Conservation (phyloP, 192 early-diverging fungal species). For the Backusella luteola region DNA sequence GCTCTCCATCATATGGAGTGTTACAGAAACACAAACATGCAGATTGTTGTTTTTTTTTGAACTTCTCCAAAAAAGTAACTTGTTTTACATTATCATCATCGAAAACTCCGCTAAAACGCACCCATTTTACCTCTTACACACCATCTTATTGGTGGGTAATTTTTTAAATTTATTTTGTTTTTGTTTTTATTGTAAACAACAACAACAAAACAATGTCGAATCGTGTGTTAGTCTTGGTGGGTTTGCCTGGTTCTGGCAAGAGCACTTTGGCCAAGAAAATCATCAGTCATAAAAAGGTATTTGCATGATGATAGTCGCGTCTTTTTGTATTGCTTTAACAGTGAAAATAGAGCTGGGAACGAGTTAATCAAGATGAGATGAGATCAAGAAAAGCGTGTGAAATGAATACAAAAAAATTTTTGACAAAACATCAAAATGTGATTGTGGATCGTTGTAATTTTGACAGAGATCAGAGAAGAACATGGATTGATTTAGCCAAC, state of each 20-base stretch:
- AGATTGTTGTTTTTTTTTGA: neutral
- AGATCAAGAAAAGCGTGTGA: constrained; percentile 67
- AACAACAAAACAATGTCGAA: neutral
- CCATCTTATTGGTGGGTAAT: constrained; percentile 6
- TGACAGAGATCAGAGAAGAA: constrained; percentile 68
- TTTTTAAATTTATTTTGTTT: constrained; percentile 1
- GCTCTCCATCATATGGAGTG: neutral
- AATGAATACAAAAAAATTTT: constrained; percentile 30
- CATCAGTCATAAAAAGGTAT: constrained; percentile 32
- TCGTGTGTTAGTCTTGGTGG: constrained; percentile 63
- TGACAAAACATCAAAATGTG: constrained; percentile 59
- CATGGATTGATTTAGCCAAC: constrained; percentile 66
- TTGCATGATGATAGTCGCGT: neutral
- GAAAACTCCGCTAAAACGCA: constrained; percentile 17
- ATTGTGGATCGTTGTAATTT: constrained; percentile 82
- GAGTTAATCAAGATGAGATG: constrained; percentile 77
- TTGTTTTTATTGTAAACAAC: neutral
- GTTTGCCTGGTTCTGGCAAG: constrained; percentile 78
- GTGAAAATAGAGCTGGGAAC: constrained; percentile 42
- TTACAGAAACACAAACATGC: constrained; percentile 3
- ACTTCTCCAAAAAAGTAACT: neutral
- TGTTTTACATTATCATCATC: constrained; percentile 2
- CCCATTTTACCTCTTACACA: neutral
- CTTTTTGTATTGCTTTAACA: neutral
- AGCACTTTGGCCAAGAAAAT: constrained; percentile 63